phyloP scores from a whole-genome alignment of 768 basidiomycete genomes.

The Leccinum boreale region DNA sequence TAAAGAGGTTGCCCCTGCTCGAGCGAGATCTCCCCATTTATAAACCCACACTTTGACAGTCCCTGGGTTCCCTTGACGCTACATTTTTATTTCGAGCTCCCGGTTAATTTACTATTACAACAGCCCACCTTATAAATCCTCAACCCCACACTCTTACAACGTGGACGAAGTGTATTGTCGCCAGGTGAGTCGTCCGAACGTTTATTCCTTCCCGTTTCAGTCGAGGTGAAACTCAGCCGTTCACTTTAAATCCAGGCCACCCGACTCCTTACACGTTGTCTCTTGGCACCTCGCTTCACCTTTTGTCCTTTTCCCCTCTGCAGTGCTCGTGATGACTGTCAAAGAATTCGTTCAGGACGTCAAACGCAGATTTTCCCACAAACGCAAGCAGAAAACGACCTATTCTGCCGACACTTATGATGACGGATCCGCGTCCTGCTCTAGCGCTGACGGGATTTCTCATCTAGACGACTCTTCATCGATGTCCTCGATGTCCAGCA shows the following conservation, averaged over 20 bases:
- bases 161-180: background rate
- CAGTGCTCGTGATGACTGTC: conserved; percentile 22
- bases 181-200: background rate
- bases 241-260: background rate
- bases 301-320: background rate
- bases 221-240: background rate
- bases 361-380: conserved; percentile 31
- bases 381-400: conserved; percentile 15
- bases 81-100: background rate
- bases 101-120: conserved; percentile 1
- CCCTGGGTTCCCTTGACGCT: background rate
- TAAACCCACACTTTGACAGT: background rate
- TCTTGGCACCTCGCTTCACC: background rate
- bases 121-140: conserved; percentile 3
- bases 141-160: conserved; percentile 5
- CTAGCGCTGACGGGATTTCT: conserved; percentile 9
- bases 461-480: conserved; percentile 16
- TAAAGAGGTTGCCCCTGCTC: background rate
- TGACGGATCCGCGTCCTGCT: conserved; percentile 12
- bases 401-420: conserved; percentile 12
- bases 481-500: background rate
- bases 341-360: conserved; percentile 30
- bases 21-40: conserved; percentile 3
- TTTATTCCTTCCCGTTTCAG: background rate
- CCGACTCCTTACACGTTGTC: background rate